Base-by-base conservation (phyloP, 805 yeast genomes). In the Candida coleopterorum region DNA sequence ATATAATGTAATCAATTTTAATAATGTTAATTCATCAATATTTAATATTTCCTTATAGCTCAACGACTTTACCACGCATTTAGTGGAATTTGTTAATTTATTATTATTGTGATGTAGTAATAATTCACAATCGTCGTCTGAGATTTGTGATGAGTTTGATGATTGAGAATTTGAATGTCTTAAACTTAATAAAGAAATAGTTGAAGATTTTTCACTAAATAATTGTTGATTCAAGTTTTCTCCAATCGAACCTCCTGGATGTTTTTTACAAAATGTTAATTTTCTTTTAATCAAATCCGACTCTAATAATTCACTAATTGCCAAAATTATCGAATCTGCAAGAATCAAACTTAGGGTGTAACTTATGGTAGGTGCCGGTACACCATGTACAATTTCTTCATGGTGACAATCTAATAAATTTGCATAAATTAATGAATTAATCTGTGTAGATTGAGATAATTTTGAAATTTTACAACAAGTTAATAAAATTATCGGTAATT, bases 231-330 rank as follows among this genome's bases (percentile, higher is more conserved):
- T 38, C 44, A 64, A 59, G 43, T 58, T 57, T 4, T 61, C 66
- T 11, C 96, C 96, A 51, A 87, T 86, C 2, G 93, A 83, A 12
- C 96, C 96, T 15, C 96, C 96, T 2, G 96, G 96, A 51, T 87
- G 96, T 52, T 81, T 74, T 43, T 72, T 73, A 7, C 82, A 79
- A 58, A 87, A 87, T 25, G 70, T 57, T 40, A 56, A 60, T 43
- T 70, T 71, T 28, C 95, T 64, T 38, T 68, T 62, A 25, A 61
- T 56, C 21, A 68, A 56, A 49, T 85, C 87, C 7, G 63, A 62
- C 37, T 78, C 77, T 37, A 80, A 71, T 50, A 81, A 53, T 51
- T 86, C 93, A 33, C 80, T 73, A 17, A 88, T 60, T 0, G 95
- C 83, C 33, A 88, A 71, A 25, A 84, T 74, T 11, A 83, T 74